Evolutionary conservation across 805 yeast species (phyloP).

Genomic region (Lachancea mirantina): DNA sequence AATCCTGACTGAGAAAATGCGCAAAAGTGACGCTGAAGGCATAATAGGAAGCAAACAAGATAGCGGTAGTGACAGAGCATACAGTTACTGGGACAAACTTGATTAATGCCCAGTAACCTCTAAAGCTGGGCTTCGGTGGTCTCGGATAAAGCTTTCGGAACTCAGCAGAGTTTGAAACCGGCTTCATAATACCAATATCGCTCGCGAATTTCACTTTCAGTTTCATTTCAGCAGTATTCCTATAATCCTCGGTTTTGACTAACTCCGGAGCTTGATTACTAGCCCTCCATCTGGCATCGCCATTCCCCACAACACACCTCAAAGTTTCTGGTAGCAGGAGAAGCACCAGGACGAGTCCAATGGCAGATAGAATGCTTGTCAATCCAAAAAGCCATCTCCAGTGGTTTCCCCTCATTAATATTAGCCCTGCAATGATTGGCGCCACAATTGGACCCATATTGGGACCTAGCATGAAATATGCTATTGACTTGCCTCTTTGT

Average conservation of each 20-base stretch:
- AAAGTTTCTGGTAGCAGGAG: constrained; percentile 75
- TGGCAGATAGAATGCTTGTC: constrained; percentile 58
- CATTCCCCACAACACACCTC: constrained; percentile 52
- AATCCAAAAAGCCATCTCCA: constrained; percentile 82
- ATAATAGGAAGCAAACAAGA: constrained; percentile 49
- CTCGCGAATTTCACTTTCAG: constrained; percentile 1
- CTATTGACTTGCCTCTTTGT: constrained; percentile 75
- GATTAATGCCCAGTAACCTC: constrained; percentile 33
- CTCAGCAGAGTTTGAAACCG: constrained; percentile 16
- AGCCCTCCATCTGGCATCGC: constrained; percentile 32
- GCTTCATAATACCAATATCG: constrained; percentile 25
- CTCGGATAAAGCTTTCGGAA: constrained; percentile 32
- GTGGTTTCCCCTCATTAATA: constrained; percentile 62
- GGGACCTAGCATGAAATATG: constrained; percentile 80
- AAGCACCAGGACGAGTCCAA: constrained; percentile 43
- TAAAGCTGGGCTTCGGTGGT: constrained; percentile 41
- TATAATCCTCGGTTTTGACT: not conserved
- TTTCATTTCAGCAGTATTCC: not conserved
- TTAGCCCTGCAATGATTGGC: constrained; percentile 78
- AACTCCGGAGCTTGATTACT: not conserved
- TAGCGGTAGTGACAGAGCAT: constrained; percentile 41
- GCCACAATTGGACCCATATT: constrained; percentile 80
- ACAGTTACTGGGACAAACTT: constrained; percentile 39
- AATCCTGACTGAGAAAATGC: constrained; percentile 32
- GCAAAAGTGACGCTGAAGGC: constrained; percentile 47